Percentiles rank a stretch among this genome's conserved stretches.
These are phyloP conservation scores for Thielaviopsis punctulata DNA, from an alignment of 2,329 filamentous ascomycete genomes.

Conservation along the genomic window DNA sequence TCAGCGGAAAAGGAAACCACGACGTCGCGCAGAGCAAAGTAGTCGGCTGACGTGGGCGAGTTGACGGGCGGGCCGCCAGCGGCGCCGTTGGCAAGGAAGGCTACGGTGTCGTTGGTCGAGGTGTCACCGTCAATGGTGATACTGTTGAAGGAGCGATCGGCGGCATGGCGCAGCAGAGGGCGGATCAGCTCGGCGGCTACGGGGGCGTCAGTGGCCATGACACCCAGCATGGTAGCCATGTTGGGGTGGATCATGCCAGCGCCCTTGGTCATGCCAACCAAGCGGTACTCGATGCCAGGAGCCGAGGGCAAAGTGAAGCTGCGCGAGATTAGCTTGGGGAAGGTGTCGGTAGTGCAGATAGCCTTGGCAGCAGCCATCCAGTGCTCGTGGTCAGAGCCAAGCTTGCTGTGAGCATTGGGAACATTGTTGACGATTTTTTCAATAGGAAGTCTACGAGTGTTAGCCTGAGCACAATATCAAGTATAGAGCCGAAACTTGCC, in stretches of 20 bases:
- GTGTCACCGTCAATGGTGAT: slow-evolving; percentile 96
- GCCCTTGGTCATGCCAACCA: slow-evolving; percentile 93
- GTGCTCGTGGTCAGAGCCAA: slow-evolving; percentile 62
- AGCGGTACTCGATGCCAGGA: slow-evolving; percentile 55
- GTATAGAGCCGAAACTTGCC: slow-evolving; percentile 27
- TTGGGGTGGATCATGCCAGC: slow-evolving; percentile 99
- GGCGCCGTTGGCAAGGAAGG: slow-evolving; percentile 86
- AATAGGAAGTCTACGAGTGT: slow-evolving; percentile 57
- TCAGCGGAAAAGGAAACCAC: slow-evolving; percentile 66
- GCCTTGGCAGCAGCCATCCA: slow-evolving; percentile 78
- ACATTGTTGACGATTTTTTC: slow-evolving; percentile 75
- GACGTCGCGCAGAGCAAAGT: slow-evolving; percentile 49
- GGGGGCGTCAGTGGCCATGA: slow-evolving; percentile 82
- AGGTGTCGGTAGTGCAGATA: slow-evolving; percentile 97
- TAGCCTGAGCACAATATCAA: slow-evolving; percentile 5
- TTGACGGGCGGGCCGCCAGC: slow-evolving; percentile 54
- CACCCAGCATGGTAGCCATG: slow-evolving; percentile 88
- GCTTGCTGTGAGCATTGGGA: slow-evolving; percentile 52
- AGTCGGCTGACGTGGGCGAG: slow-evolving; percentile 40
- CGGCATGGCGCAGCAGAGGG: slow-evolving; percentile 52
- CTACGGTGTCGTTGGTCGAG: slow-evolving; percentile 91
- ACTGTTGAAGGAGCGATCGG: slow-evolving; percentile 80
- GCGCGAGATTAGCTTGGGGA: slow-evolving; percentile 82
- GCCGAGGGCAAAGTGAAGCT: slow-evolving; percentile 64
- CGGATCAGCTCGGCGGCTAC: slow-evolving; percentile 52